Base-by-base conservation (phyloP, 169 alveolate genomes). In the Cystoisospora suis region DNA sequence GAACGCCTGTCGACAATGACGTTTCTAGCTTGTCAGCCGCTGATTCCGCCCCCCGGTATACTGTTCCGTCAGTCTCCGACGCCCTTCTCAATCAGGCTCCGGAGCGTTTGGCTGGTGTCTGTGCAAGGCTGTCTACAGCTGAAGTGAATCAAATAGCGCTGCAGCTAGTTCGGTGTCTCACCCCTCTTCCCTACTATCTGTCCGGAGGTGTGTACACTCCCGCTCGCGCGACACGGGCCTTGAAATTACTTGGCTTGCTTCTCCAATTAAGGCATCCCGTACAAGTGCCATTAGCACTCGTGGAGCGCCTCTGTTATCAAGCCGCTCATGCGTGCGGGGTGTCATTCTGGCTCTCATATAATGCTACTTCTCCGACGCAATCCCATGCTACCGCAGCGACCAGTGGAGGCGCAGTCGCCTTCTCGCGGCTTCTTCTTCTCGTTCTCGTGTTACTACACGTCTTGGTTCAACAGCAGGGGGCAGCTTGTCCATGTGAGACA, bases 301-400 rank as follows among this genome's bases (percentile, higher is more conserved):
- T 87, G 46, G 79, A 79, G 72, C 79, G 91, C 20, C 91, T 87
- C 23, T 87, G 91, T 34, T 80, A 42, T 5, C 91, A 87, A 77
- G 91, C 91, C 40, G 58, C 42, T 20, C 87, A 77, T 20, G 59
- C 87, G n/a, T 45, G 7, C 69, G 58, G 88, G 17, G 75, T 81
- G 17, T 32, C 75, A 0, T 15, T 70, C 27, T 42, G 75, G 49
- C n/a, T 69, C 72, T 65, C 75, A 47, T 17, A 6, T 17, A n/a
- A 49, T n/a, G 29, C 77, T 34, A 58, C 29, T 70, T 58, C 86
- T 23, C 46, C 83, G 46, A 32, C 27, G 53, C 70, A 56, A 86
- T n/a, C 79, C 83, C 29, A 85, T 85, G 75, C 75, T n/a, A 56
- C 86, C 46, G 42, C 75, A 23, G 91, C 86, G 44, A 59, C 86